These are phyloP conservation scores for Daucus carota DNA, from an alignment of 129 eudicot species.

Conservation along the genomic window DNA sequence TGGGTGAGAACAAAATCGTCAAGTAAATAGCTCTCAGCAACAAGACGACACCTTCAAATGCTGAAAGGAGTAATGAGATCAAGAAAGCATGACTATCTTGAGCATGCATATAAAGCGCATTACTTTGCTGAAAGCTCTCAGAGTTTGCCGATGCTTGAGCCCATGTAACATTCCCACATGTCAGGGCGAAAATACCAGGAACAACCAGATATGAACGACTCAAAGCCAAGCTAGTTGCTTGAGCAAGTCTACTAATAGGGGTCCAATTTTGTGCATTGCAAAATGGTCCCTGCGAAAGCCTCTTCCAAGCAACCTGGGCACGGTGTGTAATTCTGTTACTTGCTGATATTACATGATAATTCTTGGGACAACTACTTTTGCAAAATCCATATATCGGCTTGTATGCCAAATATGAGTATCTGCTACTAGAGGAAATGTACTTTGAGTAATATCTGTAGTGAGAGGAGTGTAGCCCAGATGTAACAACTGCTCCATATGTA, in stretches of 20 bases:
- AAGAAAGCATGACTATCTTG: conserved; percentile 52
- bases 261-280: conserved; percentile 15
- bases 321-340: conserved; percentile 31
- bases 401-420: conserved; percentile 15
- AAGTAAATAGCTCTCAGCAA: conserved; percentile 61
- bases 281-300: conserved; percentile 22
- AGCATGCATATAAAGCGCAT: conserved; percentile 39
- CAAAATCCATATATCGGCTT: conserved; percentile 21
- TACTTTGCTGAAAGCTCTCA: conserved; percentile 37
- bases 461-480: conserved; percentile 28
- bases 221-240: conserved; percentile 68
- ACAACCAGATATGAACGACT: conserved; percentile 58
- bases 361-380: conserved; percentile 26
- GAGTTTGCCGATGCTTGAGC: conserved; percentile 46
- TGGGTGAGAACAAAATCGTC: conserved; percentile 68
- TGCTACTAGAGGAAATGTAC: conserved; percentile 20
- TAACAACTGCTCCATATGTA: conserved; percentile 22
- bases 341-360: conserved; percentile 22
- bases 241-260: conserved; percentile 47
- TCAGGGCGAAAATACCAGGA: conserved; percentile 57
- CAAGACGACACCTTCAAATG: conserved; percentile 45
- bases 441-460: conserved; percentile 32
- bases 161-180: conserved; percentile 40
- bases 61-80: conserved; percentile 36
- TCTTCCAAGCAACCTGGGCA: conserved; percentile 66